A percentile compares a stretch with the other conserved stretches of the same genome.
phyloP scores from a whole-genome alignment of 495 filamentous ascomycete genomes.

The Alectoria sarmentosa region DNA sequence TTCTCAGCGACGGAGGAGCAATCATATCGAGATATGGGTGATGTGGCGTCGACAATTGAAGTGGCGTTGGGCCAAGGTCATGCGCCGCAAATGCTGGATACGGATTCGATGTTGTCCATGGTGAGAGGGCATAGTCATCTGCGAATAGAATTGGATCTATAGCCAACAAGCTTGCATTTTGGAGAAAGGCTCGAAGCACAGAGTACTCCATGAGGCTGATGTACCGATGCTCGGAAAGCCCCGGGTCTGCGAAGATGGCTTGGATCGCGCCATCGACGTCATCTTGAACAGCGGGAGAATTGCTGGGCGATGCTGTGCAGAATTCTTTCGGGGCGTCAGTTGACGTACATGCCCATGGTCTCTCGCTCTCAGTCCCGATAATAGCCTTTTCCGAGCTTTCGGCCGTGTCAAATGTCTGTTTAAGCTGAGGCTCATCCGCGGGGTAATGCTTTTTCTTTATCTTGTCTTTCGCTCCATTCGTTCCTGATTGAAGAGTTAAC shows the following conservation, averaged over 20 bases:
- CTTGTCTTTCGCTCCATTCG: background rate
- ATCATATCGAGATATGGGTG: slow-evolving; percentile 38
- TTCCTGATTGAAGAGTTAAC: background rate
- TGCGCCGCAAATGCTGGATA: slow-evolving; percentile 25
- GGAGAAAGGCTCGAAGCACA: slow-evolving; percentile 17
- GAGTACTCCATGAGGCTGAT: slow-evolving; percentile 20
- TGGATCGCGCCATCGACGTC: background rate
- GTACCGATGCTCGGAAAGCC: slow-evolving; percentile 19
- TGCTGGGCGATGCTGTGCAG: background rate
- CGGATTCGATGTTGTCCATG: slow-evolving; percentile 19
- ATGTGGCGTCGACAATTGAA: slow-evolving; percentile 35
- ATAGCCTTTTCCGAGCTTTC: background rate
- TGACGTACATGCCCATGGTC: background rate
- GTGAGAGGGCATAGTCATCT: slow-evolving; percentile 19
- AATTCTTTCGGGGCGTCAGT: background rate
- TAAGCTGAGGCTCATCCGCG: background rate
- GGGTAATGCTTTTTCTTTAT: background rate
- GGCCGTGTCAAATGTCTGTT: background rate
- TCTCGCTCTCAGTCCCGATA: background rate
- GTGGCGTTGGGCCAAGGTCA: slow-evolving; percentile 30
- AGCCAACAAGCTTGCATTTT: slow-evolving; percentile 17
- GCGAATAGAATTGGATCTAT: slow-evolving; percentile 3
- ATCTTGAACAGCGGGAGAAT: background rate
- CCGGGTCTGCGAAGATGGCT: background rate
- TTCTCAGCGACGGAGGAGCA: slow-evolving; percentile 31